phyloP scores from a whole-genome alignment of 345 rosid genomes.

The Salix arbutifolia region DNA sequence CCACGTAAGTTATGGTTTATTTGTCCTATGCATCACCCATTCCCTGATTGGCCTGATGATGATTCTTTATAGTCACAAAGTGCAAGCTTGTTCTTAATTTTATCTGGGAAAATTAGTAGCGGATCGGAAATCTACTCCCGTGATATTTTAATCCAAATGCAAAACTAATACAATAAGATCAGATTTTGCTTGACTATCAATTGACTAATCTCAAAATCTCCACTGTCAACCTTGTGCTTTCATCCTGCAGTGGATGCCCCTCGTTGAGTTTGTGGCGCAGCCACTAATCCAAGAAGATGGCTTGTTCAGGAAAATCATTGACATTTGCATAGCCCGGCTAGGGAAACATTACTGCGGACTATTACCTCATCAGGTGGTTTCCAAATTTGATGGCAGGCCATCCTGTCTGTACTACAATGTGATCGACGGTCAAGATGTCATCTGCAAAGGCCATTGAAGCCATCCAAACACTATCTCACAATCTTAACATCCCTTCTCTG shows the following conservation, averaged over 20 bases:
- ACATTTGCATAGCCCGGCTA: conserved; percentile 68
- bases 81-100: not conserved
- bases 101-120: not conserved
- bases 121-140: not conserved
- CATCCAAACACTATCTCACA: not conserved
- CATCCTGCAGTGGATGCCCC: conserved; percentile 78
- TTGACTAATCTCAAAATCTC: not conserved
- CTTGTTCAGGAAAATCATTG: conserved; percentile 85
- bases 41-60: not conserved
- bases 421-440: conserved; percentile 32
- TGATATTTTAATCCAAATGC: not conserved
- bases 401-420: conserved; percentile 80
- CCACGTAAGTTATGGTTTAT: not conserved
- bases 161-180: not conserved
- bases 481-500: not conserved
- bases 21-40: not conserved
- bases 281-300: conserved; percentile 65
- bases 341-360: conserved; percentile 73
- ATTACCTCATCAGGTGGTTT: conserved; percentile 59
- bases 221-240: not conserved
- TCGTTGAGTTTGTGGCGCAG: conserved; percentile 73
- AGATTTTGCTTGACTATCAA: not conserved
- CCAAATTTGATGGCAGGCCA: conserved; percentile 67
- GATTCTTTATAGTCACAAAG: not conserved
- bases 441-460: conserved; percentile 36